Conservation (phyloP, 306 rosid species). For the Cyamopsis tetragonoloba region DNA sequence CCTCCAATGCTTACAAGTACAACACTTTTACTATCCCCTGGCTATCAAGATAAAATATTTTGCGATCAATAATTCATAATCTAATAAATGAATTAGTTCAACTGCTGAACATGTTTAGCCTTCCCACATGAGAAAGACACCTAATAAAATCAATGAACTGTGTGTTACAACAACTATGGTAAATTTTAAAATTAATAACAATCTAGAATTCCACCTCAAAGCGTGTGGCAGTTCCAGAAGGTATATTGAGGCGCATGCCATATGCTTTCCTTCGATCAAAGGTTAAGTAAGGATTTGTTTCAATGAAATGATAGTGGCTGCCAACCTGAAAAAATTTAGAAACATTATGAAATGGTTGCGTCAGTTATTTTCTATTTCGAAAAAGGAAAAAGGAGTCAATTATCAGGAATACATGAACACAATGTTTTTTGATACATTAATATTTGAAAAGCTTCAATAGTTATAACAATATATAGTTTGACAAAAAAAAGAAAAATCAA, state of each 20-base stretch:
- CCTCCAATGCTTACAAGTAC: slow-evolving; percentile 82
- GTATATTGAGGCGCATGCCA: slow-evolving; percentile 87
- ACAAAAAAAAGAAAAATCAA: neutral
- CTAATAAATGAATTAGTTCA: slow-evolving; percentile 3
- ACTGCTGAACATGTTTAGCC: neutral
- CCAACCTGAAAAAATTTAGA: slow-evolving; percentile 68
- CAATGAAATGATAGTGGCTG: slow-evolving; percentile 93
- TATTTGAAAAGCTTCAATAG: slow-evolving; percentile 11
- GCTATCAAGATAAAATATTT: slow-evolving; percentile 47
- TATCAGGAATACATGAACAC: slow-evolving; percentile 3
- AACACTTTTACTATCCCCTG: slow-evolving; percentile 75
- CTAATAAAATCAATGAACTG: slow-evolving; percentile 2
- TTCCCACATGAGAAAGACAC: neutral
- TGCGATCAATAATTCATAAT: slow-evolving; percentile 21
- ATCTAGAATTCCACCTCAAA: slow-evolving; percentile 64
- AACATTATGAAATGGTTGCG: slow-evolving; percentile 4
- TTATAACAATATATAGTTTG: neutral
- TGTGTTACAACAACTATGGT: neutral
- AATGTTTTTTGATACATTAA: neutral
- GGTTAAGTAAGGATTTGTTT: slow-evolving; percentile 69
- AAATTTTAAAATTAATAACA: slow-evolving; percentile 5
- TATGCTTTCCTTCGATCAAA: slow-evolving; percentile 78
- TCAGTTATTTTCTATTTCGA: slow-evolving; percentile 4
- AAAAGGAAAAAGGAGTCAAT: neutral
- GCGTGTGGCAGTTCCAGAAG: slow-evolving; percentile 83